Conservation (phyloP, 2,329 filamentous ascomycete genomes). For the Colletotrichum sublineola region DNA sequence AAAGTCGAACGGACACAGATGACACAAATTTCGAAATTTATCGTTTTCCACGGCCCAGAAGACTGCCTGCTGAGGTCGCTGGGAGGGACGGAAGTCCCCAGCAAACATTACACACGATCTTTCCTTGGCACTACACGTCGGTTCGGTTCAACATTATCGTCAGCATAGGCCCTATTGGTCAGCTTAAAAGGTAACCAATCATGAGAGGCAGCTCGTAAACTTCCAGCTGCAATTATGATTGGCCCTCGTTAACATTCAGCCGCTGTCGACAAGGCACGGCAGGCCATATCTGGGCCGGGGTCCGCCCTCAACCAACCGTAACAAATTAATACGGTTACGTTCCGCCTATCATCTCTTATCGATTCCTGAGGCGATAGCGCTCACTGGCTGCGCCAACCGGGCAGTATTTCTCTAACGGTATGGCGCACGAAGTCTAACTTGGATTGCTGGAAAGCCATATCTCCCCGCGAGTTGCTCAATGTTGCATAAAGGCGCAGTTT, state of each 20-base stretch:
- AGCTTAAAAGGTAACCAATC: conserved; percentile 4
- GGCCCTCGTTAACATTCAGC: neutral
- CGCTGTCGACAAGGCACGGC: neutral
- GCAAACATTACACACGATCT: neutral
- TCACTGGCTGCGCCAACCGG: too few relatives aligned
- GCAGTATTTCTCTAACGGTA: neutral
- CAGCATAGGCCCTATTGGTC: conserved; percentile 16
- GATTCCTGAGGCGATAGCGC: neutral
- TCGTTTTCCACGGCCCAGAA: neutral
- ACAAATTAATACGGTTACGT: neutral
- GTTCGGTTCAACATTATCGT: neutral
- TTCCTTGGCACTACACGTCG: conserved; percentile 26
- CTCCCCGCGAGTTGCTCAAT: too few relatives aligned
- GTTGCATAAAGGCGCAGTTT: neutral
- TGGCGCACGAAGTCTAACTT: neutral
- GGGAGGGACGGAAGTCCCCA: neutral
- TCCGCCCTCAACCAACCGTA: neutral
- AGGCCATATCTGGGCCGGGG: neutral
- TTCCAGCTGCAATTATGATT: conserved; percentile 8
- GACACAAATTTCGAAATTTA: neutral
- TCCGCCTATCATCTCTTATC: neutral
- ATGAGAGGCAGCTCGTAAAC: conserved; percentile 2
- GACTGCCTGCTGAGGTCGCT: neutral
- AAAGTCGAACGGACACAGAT: too few relatives aligned
- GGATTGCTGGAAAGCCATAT: neutral